Percentiles rank a stretch among this genome's conserved stretches.
Conservation (phyloP, 1,284 basidiomycete genomes). For the Blastosporella zonata region DNA sequence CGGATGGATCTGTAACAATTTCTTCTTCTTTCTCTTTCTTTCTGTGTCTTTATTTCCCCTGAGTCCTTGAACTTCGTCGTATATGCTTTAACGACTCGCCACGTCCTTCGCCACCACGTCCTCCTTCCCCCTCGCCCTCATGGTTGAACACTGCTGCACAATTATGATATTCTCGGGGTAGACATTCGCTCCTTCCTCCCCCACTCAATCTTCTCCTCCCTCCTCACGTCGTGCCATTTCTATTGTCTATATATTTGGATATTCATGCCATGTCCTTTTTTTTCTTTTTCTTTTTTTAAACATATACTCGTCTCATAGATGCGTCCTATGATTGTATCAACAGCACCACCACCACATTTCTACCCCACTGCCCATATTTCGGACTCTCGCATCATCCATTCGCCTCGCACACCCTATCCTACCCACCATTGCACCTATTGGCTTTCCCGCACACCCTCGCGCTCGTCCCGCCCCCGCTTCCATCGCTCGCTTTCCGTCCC, state of each 20-base stretch:
- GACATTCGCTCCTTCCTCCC: too few relatives aligned
- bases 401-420: background rate
- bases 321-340: constrained; percentile 16
- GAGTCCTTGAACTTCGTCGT: background rate
- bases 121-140: constrained; percentile 2
- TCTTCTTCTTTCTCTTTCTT: constrained; percentile 2
- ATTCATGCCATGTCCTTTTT: background rate
- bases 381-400: background rate
- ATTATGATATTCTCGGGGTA: constrained; percentile 4
- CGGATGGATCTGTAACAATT: constrained; percentile 10
- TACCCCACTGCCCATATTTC: background rate
- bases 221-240: background rate
- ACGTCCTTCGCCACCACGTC: background rate
- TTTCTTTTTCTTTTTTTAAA: background rate
- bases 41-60: too few relatives aligned
- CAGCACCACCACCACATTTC: constrained; percentile 5
- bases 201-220: background rate
- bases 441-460: background rate
- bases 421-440: constrained; percentile 1
- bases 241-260: constrained; percentile 6
- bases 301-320: constrained; percentile 10
- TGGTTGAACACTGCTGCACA: constrained; percentile 9
- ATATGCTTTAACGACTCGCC: constrained; percentile 1
- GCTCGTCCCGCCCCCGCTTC: background rate
- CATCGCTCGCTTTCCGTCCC: background rate